Evolutionary conservation across 1,139 yeast genomes (phyloP).

Genomic region (Blastobotrys serpentis): DNA sequence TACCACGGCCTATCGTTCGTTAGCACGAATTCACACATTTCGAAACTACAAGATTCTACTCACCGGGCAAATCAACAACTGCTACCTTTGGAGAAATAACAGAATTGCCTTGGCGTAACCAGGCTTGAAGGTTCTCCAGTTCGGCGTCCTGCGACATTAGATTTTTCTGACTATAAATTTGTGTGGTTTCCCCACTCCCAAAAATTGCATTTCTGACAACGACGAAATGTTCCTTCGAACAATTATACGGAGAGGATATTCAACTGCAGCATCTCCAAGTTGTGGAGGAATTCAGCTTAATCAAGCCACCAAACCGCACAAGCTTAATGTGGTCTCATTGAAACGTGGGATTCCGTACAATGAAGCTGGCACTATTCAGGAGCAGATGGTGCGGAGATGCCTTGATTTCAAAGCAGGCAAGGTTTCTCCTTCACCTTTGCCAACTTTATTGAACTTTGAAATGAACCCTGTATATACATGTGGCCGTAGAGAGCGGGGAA

Average conservation of each 20-base stretch:
- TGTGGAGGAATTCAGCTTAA: conserved; percentile 5
- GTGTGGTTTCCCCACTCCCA: neutral
- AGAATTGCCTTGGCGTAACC: conserved; percentile 28
- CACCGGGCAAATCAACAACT: conserved; percentile 37
- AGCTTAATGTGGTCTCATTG: conserved; percentile 56
- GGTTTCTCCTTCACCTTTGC: conserved; percentile 34
- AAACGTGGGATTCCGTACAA: conserved; percentile 53
- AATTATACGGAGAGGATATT: neutral
- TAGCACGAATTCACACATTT: neutral
- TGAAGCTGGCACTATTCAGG: conserved; percentile 64
- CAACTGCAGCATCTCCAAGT: neutral
- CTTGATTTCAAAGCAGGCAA: conserved; percentile 53
- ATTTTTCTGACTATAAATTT: neutral
- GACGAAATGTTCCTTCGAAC: neutral
- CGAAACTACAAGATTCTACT: too few species aligned
- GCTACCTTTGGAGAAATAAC: conserved; percentile 30
- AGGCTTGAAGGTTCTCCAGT: conserved; percentile 10
- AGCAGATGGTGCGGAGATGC: conserved; percentile 56
- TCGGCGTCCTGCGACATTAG: conserved; percentile 8
- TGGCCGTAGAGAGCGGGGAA: conserved; percentile 72
- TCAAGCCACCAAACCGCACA: conserved; percentile 11
- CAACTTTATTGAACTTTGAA: conserved; percentile 72
- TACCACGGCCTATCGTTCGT: conserved; percentile 46
- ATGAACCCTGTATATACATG: conserved; percentile 85
- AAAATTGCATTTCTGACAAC: neutral